These are phyloP conservation scores for Microbotryum violaceum DNA, from an alignment of 1,284 basidiomycete genomes.

Conservation along the genomic window DNA sequence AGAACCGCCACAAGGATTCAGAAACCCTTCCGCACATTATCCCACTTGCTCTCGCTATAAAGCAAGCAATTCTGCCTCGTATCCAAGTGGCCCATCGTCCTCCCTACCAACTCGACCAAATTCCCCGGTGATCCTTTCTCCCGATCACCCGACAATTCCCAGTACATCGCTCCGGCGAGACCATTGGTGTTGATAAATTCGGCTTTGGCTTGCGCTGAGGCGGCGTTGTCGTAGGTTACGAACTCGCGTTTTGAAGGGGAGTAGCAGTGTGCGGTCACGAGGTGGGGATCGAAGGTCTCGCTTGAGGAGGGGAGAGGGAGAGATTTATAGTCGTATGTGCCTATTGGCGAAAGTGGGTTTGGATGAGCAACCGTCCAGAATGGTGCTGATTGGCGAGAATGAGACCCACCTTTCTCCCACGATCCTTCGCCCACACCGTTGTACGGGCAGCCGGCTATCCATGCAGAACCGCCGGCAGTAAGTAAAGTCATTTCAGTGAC, in stretches of 20 bases:
- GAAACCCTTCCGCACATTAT: constrained; percentile 41
- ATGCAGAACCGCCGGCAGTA: too few relatives aligned
- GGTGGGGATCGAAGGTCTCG: constrained; percentile 60
- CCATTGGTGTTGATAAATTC: constrained; percentile 54
- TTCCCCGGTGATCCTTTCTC: constrained; percentile 8
- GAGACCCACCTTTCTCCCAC: constrained; percentile 46
- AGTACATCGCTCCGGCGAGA: constrained; percentile 36
- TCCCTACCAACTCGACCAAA: constrained; percentile 28
- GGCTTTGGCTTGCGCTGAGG: constrained; percentile 64
- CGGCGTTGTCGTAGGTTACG: constrained; percentile 73
- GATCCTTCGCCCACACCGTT: constrained; percentile 67
- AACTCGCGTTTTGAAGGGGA: constrained; percentile 51
- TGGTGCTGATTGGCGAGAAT: background rate
- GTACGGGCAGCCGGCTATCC: constrained; percentile 54
- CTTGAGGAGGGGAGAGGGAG: constrained; percentile 56
- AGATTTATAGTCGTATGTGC: constrained; percentile 27
- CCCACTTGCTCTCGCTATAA: constrained; percentile 45
- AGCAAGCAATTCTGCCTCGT: constrained; percentile 61
- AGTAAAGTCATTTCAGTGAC: too few relatives aligned
- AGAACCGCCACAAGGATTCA: too few relatives aligned
- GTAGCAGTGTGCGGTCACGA: constrained; percentile 72
- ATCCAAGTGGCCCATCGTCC: constrained; percentile 35
- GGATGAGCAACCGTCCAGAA: background rate
- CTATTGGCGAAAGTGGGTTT: background rate
- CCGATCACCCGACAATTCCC: constrained; percentile 42